These are phyloP conservation scores for Licmophora abbreviata DNA, from an alignment of 108 stramenopile genomes.

Conservation along the genomic window DNA sequence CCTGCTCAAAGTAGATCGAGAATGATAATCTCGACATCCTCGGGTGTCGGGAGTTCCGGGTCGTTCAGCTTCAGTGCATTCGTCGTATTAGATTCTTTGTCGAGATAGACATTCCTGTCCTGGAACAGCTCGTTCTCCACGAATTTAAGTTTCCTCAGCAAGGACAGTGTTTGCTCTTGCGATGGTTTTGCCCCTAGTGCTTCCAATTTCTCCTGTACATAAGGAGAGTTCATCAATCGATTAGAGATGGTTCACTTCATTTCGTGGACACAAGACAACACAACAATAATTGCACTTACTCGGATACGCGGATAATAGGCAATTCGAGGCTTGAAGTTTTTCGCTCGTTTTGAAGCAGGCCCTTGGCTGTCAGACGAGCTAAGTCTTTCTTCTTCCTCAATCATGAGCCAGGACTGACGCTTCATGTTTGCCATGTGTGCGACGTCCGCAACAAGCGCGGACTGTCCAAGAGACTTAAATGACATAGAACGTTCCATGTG, in stretches of 20 bases:
- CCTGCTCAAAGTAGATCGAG: constrained; percentile 58
- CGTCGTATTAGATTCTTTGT: constrained; percentile 11
- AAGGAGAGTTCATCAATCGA: not conserved
- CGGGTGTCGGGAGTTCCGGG: constrained; percentile 24
- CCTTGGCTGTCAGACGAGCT: constrained; percentile 4
- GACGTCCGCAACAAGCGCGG: constrained; percentile 20
- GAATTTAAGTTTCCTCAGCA: constrained; percentile 68
- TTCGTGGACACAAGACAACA: not conserved
- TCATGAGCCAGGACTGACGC: constrained; percentile 14
- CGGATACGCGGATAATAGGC: constrained; percentile 65
- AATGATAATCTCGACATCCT: constrained; percentile 75
- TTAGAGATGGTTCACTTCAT: not conserved
- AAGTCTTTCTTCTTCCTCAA: constrained; percentile 24
- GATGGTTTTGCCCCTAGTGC: constrained; percentile 36
- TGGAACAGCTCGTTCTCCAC: constrained; percentile 59
- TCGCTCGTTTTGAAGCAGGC: constrained; percentile 48
- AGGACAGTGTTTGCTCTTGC: constrained; percentile 45
- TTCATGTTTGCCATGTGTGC: constrained; percentile 24
- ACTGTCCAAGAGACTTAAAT: constrained; percentile 22
- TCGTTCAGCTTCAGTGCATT: constrained; percentile 1
- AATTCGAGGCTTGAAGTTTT: constrained; percentile 58
- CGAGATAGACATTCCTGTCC: constrained; percentile 41
- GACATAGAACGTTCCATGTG: constrained; percentile 12
- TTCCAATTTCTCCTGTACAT: constrained; percentile 52
- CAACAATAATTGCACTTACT: constrained; percentile 17